These are phyloP conservation scores for Aspergillus fischeri DNA, from an alignment of 2,329 filamentous ascomycete species.

Conservation along the genomic window DNA sequence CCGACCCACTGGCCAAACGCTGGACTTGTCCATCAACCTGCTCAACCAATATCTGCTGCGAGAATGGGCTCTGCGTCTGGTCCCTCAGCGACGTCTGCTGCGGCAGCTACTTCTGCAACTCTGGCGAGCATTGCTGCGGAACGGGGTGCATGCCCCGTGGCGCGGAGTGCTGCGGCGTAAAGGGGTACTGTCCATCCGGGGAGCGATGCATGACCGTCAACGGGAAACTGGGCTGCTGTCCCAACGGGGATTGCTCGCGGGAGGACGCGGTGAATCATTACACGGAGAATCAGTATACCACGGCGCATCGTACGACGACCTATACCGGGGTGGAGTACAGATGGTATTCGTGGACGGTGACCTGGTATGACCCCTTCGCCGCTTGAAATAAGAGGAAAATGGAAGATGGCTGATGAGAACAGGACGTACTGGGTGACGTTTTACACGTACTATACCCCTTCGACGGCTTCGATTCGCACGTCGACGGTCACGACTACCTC, in stretches of 20 bases:
- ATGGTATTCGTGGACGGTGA: neutral
- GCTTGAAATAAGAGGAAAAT: neutral
- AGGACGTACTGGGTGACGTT: neutral
- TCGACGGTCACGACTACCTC: neutral
- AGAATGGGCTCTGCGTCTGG: neutral
- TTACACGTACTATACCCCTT: neutral
- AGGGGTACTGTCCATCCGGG: neutral
- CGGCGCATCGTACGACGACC: neutral
- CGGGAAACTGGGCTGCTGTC: neutral
- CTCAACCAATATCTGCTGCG: neutral
- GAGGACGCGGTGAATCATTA: neutral
- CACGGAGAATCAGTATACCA: neutral
- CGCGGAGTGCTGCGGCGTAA: neutral
- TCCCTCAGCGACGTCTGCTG: neutral
- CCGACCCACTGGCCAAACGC: neutral
- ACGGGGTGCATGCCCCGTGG: neutral
- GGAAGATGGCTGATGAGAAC: neutral
- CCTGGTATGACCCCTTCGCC: neutral
- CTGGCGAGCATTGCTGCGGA: neutral
- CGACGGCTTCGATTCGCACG: neutral
- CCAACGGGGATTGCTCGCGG: neutral
- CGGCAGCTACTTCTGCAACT: neutral
- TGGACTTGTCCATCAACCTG: neutral
- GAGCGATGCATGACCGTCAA: neutral
- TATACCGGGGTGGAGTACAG: neutral